A percentile compares a stretch with the other conserved stretches of the same genome.
Conservation (phyloP, 1,284 basidiomycete species). For the Tilletiopsis washingtonensis region DNA sequence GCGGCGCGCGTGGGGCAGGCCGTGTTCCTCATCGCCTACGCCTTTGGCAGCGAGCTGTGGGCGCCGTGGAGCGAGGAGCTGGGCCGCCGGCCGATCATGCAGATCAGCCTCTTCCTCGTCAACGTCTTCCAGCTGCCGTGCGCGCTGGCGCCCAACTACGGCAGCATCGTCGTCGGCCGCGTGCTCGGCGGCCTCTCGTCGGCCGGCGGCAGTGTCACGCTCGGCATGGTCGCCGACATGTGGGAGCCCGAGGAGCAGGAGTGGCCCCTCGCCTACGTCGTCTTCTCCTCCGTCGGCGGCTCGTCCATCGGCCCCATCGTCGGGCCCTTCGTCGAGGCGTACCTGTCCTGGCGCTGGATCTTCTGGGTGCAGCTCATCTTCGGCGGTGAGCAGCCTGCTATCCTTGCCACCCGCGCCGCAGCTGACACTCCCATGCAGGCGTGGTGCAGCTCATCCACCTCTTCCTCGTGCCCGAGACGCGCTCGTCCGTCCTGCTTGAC, state of each 20-base stretch:
- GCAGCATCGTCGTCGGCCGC: constrained; percentile 40
- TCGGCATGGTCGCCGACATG: constrained; percentile 50
- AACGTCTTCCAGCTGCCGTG: constrained; percentile 44
- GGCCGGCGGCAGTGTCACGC: constrained; percentile 50
- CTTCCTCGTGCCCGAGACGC: constrained; percentile 49
- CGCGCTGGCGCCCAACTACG: constrained; percentile 43
- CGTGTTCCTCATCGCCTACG: constrained; percentile 50
- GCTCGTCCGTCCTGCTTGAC: constrained; percentile 48
- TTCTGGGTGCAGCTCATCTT: constrained; percentile 50
- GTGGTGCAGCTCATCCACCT: constrained; percentile 48
- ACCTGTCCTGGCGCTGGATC: constrained; percentile 36
- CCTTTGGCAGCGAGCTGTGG: constrained; percentile 47
- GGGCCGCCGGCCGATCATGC: constrained; percentile 44
- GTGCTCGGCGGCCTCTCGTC: constrained; percentile 46
- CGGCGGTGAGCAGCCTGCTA: too few species aligned
- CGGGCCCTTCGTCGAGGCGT: constrained; percentile 31
- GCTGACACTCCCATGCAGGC: too few species aligned
- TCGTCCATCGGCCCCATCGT: constrained; percentile 42
- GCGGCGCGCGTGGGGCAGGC: constrained; percentile 49
- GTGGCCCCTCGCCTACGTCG: constrained; percentile 44
- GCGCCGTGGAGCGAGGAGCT: constrained; percentile 47
- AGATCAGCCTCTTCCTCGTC: constrained; percentile 42
- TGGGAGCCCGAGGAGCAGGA: constrained; percentile 46
- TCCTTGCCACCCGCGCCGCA: too few species aligned
- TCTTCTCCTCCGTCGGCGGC: constrained; percentile 43